Conservation (phyloP, 345 rosid genomes). For the Gossypium herbaceum region DNA sequence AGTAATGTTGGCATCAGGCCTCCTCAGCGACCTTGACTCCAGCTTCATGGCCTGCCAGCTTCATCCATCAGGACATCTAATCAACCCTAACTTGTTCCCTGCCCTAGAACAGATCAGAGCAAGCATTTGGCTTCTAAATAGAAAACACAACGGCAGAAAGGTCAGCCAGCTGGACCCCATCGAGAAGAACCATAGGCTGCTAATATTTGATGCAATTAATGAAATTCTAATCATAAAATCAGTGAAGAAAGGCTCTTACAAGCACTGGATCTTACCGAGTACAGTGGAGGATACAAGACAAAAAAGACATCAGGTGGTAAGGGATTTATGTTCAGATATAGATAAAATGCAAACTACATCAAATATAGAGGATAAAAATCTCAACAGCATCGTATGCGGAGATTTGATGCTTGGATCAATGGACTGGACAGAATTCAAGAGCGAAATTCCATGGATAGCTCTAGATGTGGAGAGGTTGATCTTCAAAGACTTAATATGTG, state of each 20-base stretch:
- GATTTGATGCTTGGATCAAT: constrained; percentile 47
- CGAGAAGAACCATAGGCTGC: constrained; percentile 53
- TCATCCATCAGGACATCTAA: constrained; percentile 47
- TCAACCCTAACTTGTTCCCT: constrained; percentile 53
- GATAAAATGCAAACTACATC: constrained; percentile 48
- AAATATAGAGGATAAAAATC: constrained; percentile 40
- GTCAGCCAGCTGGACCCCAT: constrained; percentile 24
- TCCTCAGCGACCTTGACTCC: constrained; percentile 52
- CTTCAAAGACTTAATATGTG: constrained; percentile 78
- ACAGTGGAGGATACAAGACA: constrained; percentile 27
- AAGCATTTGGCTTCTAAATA: constrained; percentile 26
- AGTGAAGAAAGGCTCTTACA: constrained; percentile 30
- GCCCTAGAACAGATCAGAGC: constrained; percentile 56
- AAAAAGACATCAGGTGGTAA: constrained; percentile 43
- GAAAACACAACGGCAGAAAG: constrained; percentile 25
- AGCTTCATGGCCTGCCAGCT: constrained; percentile 34
- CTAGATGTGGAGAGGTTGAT: constrained; percentile 70
- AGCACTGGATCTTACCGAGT: constrained; percentile 24
- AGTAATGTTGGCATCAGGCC: constrained; percentile 54
- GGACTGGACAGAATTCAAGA: constrained; percentile 40
- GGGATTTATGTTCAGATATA: constrained; percentile 60
- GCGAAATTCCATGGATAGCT: constrained; percentile 57
- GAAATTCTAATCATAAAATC: constrained; percentile 54
- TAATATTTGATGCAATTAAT: constrained; percentile 66
- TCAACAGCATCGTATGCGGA: constrained; percentile 41